Base-by-base conservation (phyloP, 1,139 yeast genomes). In the Pichia sp. region DNA sequence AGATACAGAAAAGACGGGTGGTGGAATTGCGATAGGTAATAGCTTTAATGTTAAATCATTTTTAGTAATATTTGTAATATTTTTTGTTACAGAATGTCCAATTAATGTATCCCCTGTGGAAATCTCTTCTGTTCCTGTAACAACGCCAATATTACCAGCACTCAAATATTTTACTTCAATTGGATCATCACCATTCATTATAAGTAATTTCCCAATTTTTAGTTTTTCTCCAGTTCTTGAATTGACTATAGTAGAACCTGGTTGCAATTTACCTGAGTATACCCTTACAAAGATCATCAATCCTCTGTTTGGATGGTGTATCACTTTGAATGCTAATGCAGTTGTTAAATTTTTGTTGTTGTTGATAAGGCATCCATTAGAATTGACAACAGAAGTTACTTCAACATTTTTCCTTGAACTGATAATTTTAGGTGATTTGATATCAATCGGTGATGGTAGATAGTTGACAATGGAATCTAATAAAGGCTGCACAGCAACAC, bases 401-500 rank as follows among this genome's bases (percentile, higher is more conserved):
- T 18, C 28, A 24, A 8, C 21, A 18, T 6, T 6, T 14, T 17
- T 34, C 5, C 14, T 23, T 7, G 18, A 52, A 1, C 66, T 54
- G 7, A 60, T 62, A 4, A 81, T 69, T 35, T 74, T 77, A 0
- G 95, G 95, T 2, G 72, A 52, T 0, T 61, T 59, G 0, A 73
- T 68, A 48, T 88, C 89, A 3, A 72, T 50, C 1, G 98, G 97
- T 1, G 91, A 76, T 0, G 99, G 98, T 28, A 93, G 66, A 53
- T 73, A 91, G 40, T 74, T 72, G 1, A 78, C 70, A 14, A 89
- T 70, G 0, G 94, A 89, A 59, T 91, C 98, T 63, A 91, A 65
- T 41, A 93, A 65, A 0, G 97, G 96, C 57, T 91, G 98, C 3
- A 91, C 95, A 12, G 98, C 98, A 40, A 91, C 83, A 56, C 91